Conservation (phyloP, 129 eudicot genomes). For the Calendula officinalis region DNA sequence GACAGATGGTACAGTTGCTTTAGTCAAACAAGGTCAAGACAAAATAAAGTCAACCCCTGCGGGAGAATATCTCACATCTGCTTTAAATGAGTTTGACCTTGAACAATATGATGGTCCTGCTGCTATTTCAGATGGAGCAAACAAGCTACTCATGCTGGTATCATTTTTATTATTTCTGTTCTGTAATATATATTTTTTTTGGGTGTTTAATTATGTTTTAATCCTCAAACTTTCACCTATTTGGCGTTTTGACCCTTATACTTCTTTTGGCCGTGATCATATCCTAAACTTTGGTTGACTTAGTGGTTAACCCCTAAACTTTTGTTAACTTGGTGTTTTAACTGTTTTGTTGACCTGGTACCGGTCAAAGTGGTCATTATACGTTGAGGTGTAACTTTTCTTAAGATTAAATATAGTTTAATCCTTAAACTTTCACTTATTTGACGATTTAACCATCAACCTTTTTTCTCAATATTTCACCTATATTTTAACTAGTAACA, state of each 20-base stretch:
- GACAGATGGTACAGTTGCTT: conserved; percentile 60
- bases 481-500: too few relatives aligned
- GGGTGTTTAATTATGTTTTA: neutral
- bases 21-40: conserved; percentile 72
- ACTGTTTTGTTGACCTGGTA: too few relatives aligned
- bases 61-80: conserved; percentile 96
- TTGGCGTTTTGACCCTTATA: neutral
- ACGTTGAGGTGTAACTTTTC: too few relatives aligned
- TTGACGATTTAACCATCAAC: too few relatives aligned
- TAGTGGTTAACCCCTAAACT: too few relatives aligned
- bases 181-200: neutral
- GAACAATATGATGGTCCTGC: conserved; percentile 92
- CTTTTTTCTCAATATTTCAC: too few relatives aligned
- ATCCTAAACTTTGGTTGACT: too few relatives aligned
- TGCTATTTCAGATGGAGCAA: conserved; percentile 98
- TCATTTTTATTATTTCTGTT: conserved; percentile 6
- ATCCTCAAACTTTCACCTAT: neutral
- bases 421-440: too few relatives aligned
- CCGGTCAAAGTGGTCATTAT: too few relatives aligned
- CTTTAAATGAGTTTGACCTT: conserved; percentile 91
- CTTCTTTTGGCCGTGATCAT: too few relatives aligned
- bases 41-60: conserved; percentile 89
- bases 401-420: too few relatives aligned
- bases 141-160: conserved; percentile 98
- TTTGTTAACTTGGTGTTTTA: too few relatives aligned